These are phyloP conservation scores for Aspergillus egyptiacus DNA, from an alignment of 495 filamentous ascomycete species.

Conservation along the genomic window DNA sequence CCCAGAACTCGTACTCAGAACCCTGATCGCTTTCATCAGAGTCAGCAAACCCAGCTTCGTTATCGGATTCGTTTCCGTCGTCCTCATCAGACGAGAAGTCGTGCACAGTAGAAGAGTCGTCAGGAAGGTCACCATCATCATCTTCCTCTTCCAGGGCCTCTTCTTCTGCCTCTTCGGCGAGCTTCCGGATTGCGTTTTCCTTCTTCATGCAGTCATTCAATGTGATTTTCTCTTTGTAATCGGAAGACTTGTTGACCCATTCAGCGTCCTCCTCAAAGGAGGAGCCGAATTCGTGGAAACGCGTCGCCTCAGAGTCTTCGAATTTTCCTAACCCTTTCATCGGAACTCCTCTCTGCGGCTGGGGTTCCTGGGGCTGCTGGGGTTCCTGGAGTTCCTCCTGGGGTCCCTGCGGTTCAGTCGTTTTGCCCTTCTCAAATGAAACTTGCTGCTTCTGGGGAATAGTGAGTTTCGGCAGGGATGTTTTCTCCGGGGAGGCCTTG, in stretches of 20 bases:
- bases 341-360: constrained; percentile 25
- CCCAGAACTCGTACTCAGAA: constrained; percentile 76
- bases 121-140: constrained; percentile 49
- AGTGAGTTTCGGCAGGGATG: not conserved
- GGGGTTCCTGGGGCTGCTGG: constrained; percentile 3
- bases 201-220: constrained; percentile 85
- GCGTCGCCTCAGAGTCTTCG: constrained; percentile 58
- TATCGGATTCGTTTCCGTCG: constrained; percentile 86
- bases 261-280: constrained; percentile 75
- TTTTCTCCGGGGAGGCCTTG: constrained; percentile 36
- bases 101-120: constrained; percentile 59
- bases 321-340: constrained; percentile 50
- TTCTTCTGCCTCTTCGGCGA: constrained; percentile 87
- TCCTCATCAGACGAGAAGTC: constrained; percentile 52
- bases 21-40: constrained; percentile 76
- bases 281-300: constrained; percentile 92
- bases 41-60: constrained; percentile 87
- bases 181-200: constrained; percentile 78
- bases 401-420: too few relatives aligned
- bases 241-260: constrained; percentile 68
- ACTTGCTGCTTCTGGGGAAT: constrained; percentile 2
- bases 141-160: constrained; percentile 70
- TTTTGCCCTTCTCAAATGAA: too few relatives aligned
- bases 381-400: too few relatives aligned
- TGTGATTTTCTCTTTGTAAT: constrained; percentile 63